Base-by-base conservation (phyloP, 495 filamentous ascomycete genomes). In the Poronia punctata region DNA sequence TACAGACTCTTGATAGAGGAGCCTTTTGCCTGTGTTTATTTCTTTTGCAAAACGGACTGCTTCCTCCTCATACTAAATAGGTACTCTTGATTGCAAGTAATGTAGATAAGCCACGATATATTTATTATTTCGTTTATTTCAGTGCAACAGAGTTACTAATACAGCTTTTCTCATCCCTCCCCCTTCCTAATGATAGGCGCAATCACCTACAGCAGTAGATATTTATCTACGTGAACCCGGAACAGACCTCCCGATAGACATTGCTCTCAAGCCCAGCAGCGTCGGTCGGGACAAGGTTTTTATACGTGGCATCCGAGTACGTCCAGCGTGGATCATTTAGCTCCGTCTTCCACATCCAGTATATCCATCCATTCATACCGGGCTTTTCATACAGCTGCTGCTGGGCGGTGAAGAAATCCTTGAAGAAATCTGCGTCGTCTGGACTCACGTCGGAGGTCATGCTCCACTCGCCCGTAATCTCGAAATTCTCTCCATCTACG, bases 301-400 rank as follows among this genome's bases (percentile, higher is more conserved):
- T 42, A 22, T 30, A 43, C 10, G 50, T 54, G 17, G 43, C 37
- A 20, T 46, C 27, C 3, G 41, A 46, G 43, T 54, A 54, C 5
- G 46, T 50, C 50, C 50, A 54, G n/a, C 50, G 20, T n/a, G 50
- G 50, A 20, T 54, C 50, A 16, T 50, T 53, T 40, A 70, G 48
- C 25, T 64, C 50, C 25, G 52, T 50, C 64, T 72, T 79, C 75
- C 75, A 76, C 4, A 56, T 66, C 75, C 74, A 79, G 48, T 72
- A 79, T 5, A 76, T 40, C 72, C 75, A 78, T 0, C 75, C 75
- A 3, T 54, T 51, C 50, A 66, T 60, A 5, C 51, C 51, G 4
- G 51, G 51, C 53, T 68, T 66, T 56, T 78, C 74, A 40, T 76
- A 77, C 9, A 67, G 61, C 21, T 61, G 56, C 19, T 71, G 64